Percentiles rank a stretch among this genome's conserved stretches.
Evolutionary conservation across 2,329 filamentous ascomycete genomes (phyloP).

Genomic region (Akanthomyces dipterigenus): DNA sequence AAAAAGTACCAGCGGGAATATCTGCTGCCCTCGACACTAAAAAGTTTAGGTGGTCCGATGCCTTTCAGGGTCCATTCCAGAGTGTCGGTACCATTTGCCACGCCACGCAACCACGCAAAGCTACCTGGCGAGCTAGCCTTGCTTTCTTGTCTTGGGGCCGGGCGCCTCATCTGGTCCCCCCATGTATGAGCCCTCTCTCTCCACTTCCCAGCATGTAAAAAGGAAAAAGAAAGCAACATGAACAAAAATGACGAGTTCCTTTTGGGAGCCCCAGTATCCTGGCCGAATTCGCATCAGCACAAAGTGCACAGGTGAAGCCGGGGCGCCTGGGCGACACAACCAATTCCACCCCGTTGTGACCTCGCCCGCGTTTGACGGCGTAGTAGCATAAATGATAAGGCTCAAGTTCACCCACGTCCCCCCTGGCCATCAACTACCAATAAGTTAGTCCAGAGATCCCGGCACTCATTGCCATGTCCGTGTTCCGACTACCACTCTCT

Average conservation of each 20-base stretch:
- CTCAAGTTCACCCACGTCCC: not conserved
- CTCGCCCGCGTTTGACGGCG: not conserved
- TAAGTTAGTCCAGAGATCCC: too few relatives aligned
- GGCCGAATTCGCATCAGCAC: not conserved
- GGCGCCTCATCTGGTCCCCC: not conserved
- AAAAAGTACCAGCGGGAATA: not conserved
- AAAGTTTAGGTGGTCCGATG: not conserved
- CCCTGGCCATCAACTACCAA: too few relatives aligned
- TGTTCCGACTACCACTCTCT: not conserved
- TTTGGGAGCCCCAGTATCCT: not conserved
- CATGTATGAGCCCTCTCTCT: not conserved
- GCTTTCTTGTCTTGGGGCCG: not conserved
- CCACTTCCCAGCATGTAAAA: not conserved
- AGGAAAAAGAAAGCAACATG: too few relatives aligned
- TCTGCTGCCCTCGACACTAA: not conserved
- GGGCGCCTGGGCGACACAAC: not conserved
- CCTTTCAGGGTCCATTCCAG: not conserved
- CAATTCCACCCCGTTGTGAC: not conserved
- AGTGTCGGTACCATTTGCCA: not conserved
- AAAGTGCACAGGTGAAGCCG: too few relatives aligned
- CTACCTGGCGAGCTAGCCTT: too few relatives aligned
- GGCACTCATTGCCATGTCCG: not conserved
- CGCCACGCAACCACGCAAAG: not conserved
- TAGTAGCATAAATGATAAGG: not conserved
- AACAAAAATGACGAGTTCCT: slow-evolving; percentile 1